A percentile compares a stretch with the other conserved stretches of the same genome.
Conservation (phyloP, 2,329 filamentous ascomycete genomes). For the Colletotrichum shisoi region DNA sequence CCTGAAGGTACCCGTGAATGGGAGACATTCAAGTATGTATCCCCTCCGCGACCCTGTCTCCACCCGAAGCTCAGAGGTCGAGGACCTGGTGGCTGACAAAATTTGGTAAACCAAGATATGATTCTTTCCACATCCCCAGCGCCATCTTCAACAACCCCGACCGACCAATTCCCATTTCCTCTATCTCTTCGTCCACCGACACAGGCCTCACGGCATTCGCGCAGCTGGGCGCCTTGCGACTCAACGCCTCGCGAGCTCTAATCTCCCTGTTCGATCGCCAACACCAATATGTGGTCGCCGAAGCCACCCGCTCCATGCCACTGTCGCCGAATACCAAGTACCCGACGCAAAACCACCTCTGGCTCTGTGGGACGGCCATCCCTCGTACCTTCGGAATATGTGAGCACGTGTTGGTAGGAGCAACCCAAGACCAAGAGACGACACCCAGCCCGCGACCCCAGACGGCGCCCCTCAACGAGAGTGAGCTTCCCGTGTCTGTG, state of each 20-base stretch:
- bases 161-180: constrained; percentile 40
- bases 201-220: constrained; percentile 58
- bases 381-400: constrained; percentile 46
- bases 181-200: constrained; percentile 48
- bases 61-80: not conserved
- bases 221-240: constrained; percentile 56
- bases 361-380: constrained; percentile 46
- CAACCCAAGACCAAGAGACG: not conserved
- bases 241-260: constrained; percentile 51
- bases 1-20: constrained; percentile 45
- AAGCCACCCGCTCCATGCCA: constrained; percentile 55
- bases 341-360: constrained; percentile 34
- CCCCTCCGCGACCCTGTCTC: not conserved
- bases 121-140: constrained; percentile 37
- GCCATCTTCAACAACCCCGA: constrained; percentile 43
- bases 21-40: constrained; percentile 46
- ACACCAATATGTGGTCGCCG: constrained; percentile 60
- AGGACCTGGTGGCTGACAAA: constrained; percentile 13
- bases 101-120: constrained; percentile 33
- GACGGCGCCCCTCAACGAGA: constrained; percentile 4
- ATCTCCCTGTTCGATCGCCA: constrained; percentile 61
- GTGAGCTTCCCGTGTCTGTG: constrained; percentile 47
- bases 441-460: constrained; percentile 4
- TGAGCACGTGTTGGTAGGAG: constrained; percentile 43
- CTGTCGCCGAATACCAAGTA: constrained; percentile 45